phyloP scores from a whole-genome alignment of 2,329 filamentous ascomycete species.

The Cladophialophora immunda region DNA sequence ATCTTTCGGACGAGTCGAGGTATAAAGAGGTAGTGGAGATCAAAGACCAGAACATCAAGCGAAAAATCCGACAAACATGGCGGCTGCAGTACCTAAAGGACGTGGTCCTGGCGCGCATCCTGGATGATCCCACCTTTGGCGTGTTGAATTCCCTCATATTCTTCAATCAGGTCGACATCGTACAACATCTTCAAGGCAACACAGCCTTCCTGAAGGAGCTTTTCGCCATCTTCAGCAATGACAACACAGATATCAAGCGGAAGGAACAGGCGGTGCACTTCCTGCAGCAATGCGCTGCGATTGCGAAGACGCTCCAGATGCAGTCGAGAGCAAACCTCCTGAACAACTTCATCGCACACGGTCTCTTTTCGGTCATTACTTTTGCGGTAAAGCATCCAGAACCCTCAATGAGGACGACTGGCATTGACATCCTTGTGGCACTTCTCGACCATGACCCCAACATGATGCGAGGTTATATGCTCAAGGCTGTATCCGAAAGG shows the following conservation, averaged over 20 bases:
- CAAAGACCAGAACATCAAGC: slow-evolving; percentile 78
- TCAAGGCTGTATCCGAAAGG: slow-evolving; percentile 89
- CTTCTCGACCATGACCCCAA: slow-evolving; percentile 95
- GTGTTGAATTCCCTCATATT: slow-evolving; percentile 98
- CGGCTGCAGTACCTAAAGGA: slow-evolving; percentile 96
- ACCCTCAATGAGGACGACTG: slow-evolving; percentile 85
- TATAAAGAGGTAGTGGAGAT: slow-evolving; percentile 98
- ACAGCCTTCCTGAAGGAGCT: slow-evolving; percentile 80
- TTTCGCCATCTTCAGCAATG: slow-evolving; percentile 81
- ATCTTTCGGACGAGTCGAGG: slow-evolving; percentile 84
- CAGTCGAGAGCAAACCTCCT: slow-evolving; percentile 82
- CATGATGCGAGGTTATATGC: slow-evolving; percentile 92
- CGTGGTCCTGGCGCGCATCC: slow-evolving; percentile 93
- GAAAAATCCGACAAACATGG: slow-evolving; percentile 96
- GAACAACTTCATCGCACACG: slow-evolving; percentile 86
- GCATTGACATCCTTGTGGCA: slow-evolving; percentile 90
- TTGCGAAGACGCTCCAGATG: slow-evolving; percentile 92
- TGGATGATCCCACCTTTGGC: slow-evolving; percentile 97
- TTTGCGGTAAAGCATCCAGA: slow-evolving; percentile 88
- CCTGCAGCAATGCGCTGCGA: slow-evolving; percentile 93
- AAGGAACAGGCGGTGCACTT: slow-evolving; percentile 96
- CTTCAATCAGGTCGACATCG: slow-evolving; percentile 98
- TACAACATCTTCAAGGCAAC: slow-evolving; percentile 91
- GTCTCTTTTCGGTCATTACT: slow-evolving; percentile 87
- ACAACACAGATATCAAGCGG: slow-evolving; percentile 70